Base-by-base conservation (phyloP, 2,329 filamentous ascomycete genomes). In the Neonectria sp. region DNA sequence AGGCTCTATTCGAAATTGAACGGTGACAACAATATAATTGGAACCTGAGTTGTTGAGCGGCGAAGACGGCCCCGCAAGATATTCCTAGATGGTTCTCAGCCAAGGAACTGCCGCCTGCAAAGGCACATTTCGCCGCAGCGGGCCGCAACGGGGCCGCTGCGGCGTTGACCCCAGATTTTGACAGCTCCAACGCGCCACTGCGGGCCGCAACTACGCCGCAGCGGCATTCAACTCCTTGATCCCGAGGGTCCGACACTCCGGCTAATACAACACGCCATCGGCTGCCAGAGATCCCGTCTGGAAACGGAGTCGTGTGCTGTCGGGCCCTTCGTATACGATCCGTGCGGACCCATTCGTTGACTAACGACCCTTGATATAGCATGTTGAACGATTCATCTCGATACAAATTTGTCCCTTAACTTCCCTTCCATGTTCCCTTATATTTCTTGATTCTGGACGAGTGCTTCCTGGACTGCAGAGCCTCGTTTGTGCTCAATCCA, bases 141-240 rank as follows among this genome's bases (percentile, higher is more conserved):
- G 40, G n/a, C 40, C 40, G 37, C 37, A 40, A 40, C 35, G 13
- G 13, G 40, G 15, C 40, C 40, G 40, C 49, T 53, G 49, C 49
- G 49, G 49, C 49, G 11, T 53, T 31, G 6, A 31, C 49, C 49
- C 15, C 29, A 21, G 21, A 27, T 51, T 21, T 17, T 25, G 48
- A 27, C 35, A 5, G 5, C 5, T 5, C 11, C 49, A 11, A 33
- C 27, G 31, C 51, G 31, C 29, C 51, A 31, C 31, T 37, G 31
- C 51, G 51, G 51, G 31, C 51, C 51, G 51, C 51, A 55, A 55
- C n/a, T 6, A 21, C n/a, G 51, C 51, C 51, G 51, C 51, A 40
- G 33, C 51, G n/a, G 51, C 3, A 25, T 40, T 21, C 21, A 25
- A 25, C 13, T 55, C 31, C 4, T 8, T 13, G 29, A 40, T n/a